These are phyloP conservation scores for Didymella arachidicola DNA, from an alignment of 2,329 filamentous ascomycete species.

Conservation along the genomic window DNA sequence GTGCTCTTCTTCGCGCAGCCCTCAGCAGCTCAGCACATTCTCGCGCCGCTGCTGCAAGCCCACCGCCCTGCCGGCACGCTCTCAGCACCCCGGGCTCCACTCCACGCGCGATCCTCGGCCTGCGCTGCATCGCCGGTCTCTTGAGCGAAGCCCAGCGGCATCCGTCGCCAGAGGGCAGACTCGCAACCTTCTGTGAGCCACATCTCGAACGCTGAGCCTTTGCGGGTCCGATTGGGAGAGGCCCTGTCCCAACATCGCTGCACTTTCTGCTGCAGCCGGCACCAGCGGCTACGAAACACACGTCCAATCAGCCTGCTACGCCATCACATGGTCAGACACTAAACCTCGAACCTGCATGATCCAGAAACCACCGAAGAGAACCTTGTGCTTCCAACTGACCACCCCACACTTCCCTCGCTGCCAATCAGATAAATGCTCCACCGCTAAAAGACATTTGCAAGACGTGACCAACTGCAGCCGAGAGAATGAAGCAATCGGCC, in stretches of 20 bases:
- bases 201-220: constrained; percentile 9
- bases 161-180: neutral
- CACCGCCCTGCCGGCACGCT: constrained; percentile 7
- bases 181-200: constrained; percentile 15
- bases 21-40: constrained; percentile 17
- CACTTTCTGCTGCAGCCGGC: constrained; percentile 16
- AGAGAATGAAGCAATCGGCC: constrained; percentile 28
- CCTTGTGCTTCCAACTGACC: constrained; percentile 22
- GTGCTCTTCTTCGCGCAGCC: constrained; percentile 11
- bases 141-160: constrained; percentile 4
- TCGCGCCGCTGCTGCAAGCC: constrained; percentile 17
- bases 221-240: constrained; percentile 15
- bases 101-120: constrained; percentile 1
- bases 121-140: constrained; percentile 5
- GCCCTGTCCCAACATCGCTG: constrained; percentile 15
- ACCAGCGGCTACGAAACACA: constrained; percentile 22
- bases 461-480: constrained; percentile 37
- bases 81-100: constrained; percentile 7
- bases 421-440: constrained; percentile 35
- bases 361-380: constrained; percentile 28
- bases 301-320: constrained; percentile 15
- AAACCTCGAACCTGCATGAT: constrained; percentile 33
- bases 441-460: constrained; percentile 28
- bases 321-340: constrained; percentile 21
- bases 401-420: constrained; percentile 16